Conservation (phyloP, 306 rosid species). For the Quercus bicolor region DNA sequence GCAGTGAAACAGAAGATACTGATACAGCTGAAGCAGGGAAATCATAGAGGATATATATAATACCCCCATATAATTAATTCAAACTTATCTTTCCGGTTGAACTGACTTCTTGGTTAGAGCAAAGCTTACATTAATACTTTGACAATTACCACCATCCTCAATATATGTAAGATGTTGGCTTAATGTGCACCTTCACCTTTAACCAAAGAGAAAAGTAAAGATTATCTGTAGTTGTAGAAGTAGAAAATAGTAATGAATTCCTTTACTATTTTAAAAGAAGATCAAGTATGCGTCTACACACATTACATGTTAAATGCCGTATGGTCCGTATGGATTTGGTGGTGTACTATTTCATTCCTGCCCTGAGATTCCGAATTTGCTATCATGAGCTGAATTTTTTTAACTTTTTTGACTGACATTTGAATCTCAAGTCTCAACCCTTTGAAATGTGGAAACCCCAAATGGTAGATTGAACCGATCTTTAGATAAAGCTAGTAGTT, state of each 20-base stretch:
- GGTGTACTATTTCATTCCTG: neutral
- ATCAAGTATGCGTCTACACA: too few species aligned
- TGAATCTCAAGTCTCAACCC: too few species aligned
- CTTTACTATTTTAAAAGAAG: neutral
- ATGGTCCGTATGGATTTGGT: too few species aligned
- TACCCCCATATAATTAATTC: neutral
- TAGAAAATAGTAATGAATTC: neutral
- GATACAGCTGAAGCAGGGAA: slow-evolving; percentile 16
- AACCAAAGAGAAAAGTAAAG: neutral
- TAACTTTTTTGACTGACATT: too few species aligned
- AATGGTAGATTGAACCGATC: too few species aligned
- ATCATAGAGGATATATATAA: slow-evolving; percentile 4
- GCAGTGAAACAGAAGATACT: slow-evolving; percentile 25
- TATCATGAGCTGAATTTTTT: too few species aligned
- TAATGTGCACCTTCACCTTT: neutral
- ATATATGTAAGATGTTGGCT: neutral
- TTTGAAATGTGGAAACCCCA: too few species aligned
- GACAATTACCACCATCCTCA: neutral
- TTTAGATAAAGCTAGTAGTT: too few species aligned
- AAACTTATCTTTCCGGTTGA: neutral
- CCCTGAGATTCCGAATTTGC: too few species aligned
- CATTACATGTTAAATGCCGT: too few species aligned
- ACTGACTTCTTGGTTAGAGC: neutral
- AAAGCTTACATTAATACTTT: neutral
- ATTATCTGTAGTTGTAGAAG: neutral